Evolutionary conservation across 2,329 filamentous ascomycete genomes (phyloP).

Genomic region (Cladosporium sp.): DNA sequence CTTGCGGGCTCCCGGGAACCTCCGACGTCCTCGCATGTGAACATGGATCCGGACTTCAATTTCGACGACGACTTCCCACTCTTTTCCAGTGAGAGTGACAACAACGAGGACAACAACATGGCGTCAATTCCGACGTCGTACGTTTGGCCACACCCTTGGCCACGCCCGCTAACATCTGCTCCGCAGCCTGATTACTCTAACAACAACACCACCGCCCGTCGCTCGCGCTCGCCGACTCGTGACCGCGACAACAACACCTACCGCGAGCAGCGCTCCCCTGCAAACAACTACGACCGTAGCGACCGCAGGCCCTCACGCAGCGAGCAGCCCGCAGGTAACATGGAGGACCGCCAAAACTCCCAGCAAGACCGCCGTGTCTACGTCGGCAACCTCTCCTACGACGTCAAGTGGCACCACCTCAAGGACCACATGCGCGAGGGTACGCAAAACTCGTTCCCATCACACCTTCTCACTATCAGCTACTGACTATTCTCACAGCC

Average conservation of each 20-base stretch:
- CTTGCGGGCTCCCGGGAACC: neutral
- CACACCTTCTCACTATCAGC: neutral
- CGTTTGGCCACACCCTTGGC: too few species aligned
- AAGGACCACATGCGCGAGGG: constrained; percentile 99
- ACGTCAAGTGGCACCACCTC: constrained; percentile 99
- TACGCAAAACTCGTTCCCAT: constrained; percentile 50
- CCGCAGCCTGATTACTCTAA: constrained; percentile 14
- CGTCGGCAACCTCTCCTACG: constrained; percentile 97
- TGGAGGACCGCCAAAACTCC: constrained; percentile 87
- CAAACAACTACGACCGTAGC: constrained; percentile 65
- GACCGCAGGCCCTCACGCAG: constrained; percentile 58
- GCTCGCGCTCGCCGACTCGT: constrained; percentile 18
- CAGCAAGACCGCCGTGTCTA: constrained; percentile 99
- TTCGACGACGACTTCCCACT: neutral
- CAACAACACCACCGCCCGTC: constrained; percentile 2
- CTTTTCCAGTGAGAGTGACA: neutral
- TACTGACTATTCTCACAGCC: constrained; percentile 57
- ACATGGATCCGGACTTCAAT: neutral
- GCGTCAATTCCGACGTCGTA: neutral
- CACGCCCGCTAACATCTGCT: neutral
- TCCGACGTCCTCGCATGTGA: neutral
- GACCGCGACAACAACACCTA: constrained; percentile 41
- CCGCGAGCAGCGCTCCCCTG: constrained; percentile 63
- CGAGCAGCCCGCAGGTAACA: constrained; percentile 42
- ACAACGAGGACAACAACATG: neutral